Conservation (phyloP, 2,329 filamentous ascomycete genomes). For the Cadophora malorum region DNA sequence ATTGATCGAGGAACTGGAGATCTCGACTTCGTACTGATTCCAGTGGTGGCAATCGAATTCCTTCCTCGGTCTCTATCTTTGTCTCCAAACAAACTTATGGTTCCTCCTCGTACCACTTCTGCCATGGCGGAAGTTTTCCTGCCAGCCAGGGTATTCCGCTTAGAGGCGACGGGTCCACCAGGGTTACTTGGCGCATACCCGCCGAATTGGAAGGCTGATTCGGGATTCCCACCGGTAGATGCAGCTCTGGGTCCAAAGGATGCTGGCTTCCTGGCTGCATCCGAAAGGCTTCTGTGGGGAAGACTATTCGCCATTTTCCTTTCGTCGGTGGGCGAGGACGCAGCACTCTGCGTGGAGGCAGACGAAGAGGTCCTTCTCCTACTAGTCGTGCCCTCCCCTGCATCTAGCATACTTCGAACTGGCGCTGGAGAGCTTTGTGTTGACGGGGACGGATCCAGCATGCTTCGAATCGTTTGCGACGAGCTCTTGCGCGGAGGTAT, state of each 20-base stretch:
- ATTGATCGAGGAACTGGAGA: constrained; percentile 43
- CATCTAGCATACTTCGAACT: constrained; percentile 47
- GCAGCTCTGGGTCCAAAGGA: constrained; percentile 53
- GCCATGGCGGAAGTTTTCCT: constrained; percentile 54
- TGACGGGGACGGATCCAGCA: constrained; percentile 57
- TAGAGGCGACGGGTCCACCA: constrained; percentile 51
- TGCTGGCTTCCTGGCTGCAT: constrained; percentile 55
- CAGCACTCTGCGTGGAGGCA: constrained; percentile 52
- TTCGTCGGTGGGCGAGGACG: constrained; percentile 53
- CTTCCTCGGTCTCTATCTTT: constrained; percentile 38
- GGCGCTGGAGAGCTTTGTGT: constrained; percentile 15
- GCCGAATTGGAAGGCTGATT: constrained; percentile 65
- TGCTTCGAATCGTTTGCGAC: constrained; percentile 64
- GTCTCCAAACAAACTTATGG: constrained; percentile 53
- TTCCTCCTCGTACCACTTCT: constrained; percentile 60
- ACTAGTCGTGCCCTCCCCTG: constrained; percentile 12
- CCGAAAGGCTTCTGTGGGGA: constrained; percentile 57
- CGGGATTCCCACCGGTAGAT: constrained; percentile 50
- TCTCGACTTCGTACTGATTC: constrained; percentile 39
- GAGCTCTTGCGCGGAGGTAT: constrained; percentile 42
- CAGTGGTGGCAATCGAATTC: constrained; percentile 37
- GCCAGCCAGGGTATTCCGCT: constrained; percentile 57
- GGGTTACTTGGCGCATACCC: constrained; percentile 60
- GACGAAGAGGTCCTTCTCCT: constrained; percentile 35
- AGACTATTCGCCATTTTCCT: constrained; percentile 39